A percentile compares a stretch with the other conserved stretches of the same genome.
Evolutionary conservation across 306 rosid genomes (phyloP).

Genomic region (Glycine soja): DNA sequence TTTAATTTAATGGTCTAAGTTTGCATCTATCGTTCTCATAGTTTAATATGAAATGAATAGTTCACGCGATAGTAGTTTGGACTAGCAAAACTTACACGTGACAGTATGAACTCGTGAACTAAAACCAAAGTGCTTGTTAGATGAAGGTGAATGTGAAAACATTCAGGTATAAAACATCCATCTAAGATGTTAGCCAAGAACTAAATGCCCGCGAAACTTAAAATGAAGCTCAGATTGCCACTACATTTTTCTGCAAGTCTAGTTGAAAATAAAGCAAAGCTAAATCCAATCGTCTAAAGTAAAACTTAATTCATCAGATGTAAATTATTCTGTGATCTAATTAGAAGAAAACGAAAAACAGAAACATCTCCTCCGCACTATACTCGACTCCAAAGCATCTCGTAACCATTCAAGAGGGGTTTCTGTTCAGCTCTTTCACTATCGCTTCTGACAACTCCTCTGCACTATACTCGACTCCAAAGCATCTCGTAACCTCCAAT

Average conservation of each 20-base stretch:
- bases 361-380: too few species aligned
- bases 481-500: conserved; percentile 86
- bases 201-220: not conserved
- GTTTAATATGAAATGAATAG: too few species aligned
- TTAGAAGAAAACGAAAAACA: not conserved
- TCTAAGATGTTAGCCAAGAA: not conserved
- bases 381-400: too few species aligned
- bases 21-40: too few species aligned
- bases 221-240: conserved; percentile 13
- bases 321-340: conserved; percentile 16
- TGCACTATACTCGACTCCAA: conserved; percentile 79
- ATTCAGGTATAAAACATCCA: too few species aligned
- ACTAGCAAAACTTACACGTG: too few species aligned
- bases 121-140: too few species aligned
- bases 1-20: too few species aligned
- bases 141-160: too few species aligned
- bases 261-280: not conserved
- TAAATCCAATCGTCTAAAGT: conserved; percentile 5
- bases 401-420: conserved; percentile 46
- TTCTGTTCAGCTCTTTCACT: conserved; percentile 60
- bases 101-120: too few species aligned
- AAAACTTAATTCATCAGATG: not conserved
- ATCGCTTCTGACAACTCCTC: conserved; percentile 74
- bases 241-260: not conserved
- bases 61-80: too few species aligned